These are phyloP conservation scores for Anacardium occidentale DNA, from an alignment of 345 rosid genomes.

Conservation along the genomic window DNA sequence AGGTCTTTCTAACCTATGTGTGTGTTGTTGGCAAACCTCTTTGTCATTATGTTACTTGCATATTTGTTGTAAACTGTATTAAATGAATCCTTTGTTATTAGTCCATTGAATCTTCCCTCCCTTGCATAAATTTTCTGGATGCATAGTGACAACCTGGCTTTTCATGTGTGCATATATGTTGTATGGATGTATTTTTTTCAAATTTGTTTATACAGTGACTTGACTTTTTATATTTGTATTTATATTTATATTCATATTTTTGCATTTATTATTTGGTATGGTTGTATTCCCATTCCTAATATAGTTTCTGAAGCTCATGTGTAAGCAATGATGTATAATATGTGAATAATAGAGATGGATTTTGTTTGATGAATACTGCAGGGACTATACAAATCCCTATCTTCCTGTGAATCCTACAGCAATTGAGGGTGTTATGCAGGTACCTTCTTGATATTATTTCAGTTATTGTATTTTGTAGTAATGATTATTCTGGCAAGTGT, in stretches of 20 bases:
- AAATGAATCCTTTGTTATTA: constrained; percentile 1
- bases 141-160: not conserved
- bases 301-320: constrained; percentile 8
- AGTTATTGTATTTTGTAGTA: not conserved
- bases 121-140: not conserved
- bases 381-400: constrained; percentile 95
- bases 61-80: constrained; percentile 6
- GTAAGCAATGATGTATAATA: no score
- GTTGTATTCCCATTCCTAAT: not conserved
- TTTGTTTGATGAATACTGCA: constrained; percentile 33
- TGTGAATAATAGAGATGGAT: constrained; percentile 19
- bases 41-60: constrained; percentile 17
- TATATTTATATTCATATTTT: not conserved
- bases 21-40: constrained; percentile 33
- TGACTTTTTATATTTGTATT: not conserved
- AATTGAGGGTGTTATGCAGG: constrained; percentile 83
- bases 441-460: constrained; percentile 21
- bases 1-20: constrained; percentile 36
- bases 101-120: not conserved
- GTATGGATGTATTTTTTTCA: not conserved
- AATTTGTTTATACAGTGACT: not conserved
- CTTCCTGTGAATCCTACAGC: constrained; percentile 98
- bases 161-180: not conserved
- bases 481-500: constrained; percentile 22
- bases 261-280: not conserved